These are phyloP conservation scores for Pseudomicrostroma phylloplanum DNA, from an alignment of 1,284 basidiomycete genomes.

Conservation along the genomic window DNA sequence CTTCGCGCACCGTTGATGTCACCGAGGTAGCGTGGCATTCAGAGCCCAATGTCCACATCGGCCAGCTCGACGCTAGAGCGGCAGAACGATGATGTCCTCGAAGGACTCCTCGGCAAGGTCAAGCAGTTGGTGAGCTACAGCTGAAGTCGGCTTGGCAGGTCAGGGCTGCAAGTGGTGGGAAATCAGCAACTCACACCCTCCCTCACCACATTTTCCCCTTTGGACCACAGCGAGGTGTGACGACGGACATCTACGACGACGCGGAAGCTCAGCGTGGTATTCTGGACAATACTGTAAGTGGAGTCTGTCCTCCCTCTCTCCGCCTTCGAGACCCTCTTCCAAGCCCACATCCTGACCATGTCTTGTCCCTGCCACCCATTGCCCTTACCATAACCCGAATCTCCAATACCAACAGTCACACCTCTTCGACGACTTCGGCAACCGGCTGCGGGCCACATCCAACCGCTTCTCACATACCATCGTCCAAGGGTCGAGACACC, in stretches of 20 bases:
- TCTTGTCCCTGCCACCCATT: no score
- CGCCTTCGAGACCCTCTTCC: background rate
- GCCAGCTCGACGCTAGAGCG: conserved; percentile 15
- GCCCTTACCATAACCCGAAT: no score
- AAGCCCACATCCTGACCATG: background rate
- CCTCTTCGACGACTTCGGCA: conserved; percentile 15
- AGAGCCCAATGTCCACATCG: conserved; percentile 13
- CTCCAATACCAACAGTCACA: conserved; percentile 6
- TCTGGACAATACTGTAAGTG: conserved; percentile 10
- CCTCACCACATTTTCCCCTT: background rate
- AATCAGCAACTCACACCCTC: background rate
- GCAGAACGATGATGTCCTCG: conserved; percentile 17
- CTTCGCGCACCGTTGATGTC: background rate
- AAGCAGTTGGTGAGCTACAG: conserved; percentile 15
- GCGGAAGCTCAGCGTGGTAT: conserved; percentile 19
- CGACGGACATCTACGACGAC: conserved; percentile 19
- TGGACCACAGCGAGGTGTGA: conserved; percentile 14
- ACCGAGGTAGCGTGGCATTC: background rate
- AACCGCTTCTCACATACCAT: conserved; percentile 13
- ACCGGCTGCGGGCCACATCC: conserved; percentile 10
- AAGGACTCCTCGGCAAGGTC: conserved; percentile 16
- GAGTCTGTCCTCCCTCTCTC: background rate
- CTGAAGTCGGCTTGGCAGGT: background rate
- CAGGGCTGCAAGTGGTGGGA: background rate
- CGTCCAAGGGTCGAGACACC: conserved; percentile 11